These are phyloP conservation scores for Lipomyces mesembrius DNA, from an alignment of 805 yeast species.

Conservation along the genomic window DNA sequence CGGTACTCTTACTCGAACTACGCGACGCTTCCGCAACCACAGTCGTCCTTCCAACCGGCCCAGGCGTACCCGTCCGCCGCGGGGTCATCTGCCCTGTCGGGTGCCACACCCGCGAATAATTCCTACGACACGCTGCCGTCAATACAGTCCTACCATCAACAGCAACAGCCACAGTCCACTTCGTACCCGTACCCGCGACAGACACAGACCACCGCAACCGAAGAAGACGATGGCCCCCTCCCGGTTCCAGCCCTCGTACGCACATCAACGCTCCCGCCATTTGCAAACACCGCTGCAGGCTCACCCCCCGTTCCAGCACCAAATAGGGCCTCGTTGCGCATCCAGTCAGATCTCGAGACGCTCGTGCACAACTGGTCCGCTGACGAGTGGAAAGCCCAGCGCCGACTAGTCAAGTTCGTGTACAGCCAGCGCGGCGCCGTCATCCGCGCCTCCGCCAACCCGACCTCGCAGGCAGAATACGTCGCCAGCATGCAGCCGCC, in stretches of 20 bases:
- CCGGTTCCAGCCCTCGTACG: slow-evolving; percentile 24
- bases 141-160: slow-evolving; percentile 10
- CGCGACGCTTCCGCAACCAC: slow-evolving; percentile 8
- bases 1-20: slow-evolving; percentile 1
- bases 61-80: not conserved
- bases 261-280: slow-evolving; percentile 27
- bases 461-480: slow-evolving; percentile 29
- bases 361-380: slow-evolving; percentile 55
- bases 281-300: not conserved
- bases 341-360: slow-evolving; percentile 43
- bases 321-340: slow-evolving; percentile 42
- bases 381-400: slow-evolving; percentile 50
- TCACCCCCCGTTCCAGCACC: slow-evolving; percentile 12
- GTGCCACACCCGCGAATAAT: not conserved
- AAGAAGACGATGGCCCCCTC: slow-evolving; percentile 10
- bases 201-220: not conserved
- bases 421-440: slow-evolving; percentile 30
- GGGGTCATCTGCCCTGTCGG: not conserved
- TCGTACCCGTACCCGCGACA: not conserved
- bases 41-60: slow-evolving; percentile 7
- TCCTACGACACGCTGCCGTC: slow-evolving; percentile 5
- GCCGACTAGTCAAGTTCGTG: slow-evolving; percentile 56
- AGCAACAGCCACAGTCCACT: slow-evolving; percentile 12
- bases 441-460: slow-evolving; percentile 45
- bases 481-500: slow-evolving; percentile 13